Evolutionary conservation across 176 grass and related monocot genomes (phyloP).

Genomic region (Dendrocalamus sinicus): DNA sequence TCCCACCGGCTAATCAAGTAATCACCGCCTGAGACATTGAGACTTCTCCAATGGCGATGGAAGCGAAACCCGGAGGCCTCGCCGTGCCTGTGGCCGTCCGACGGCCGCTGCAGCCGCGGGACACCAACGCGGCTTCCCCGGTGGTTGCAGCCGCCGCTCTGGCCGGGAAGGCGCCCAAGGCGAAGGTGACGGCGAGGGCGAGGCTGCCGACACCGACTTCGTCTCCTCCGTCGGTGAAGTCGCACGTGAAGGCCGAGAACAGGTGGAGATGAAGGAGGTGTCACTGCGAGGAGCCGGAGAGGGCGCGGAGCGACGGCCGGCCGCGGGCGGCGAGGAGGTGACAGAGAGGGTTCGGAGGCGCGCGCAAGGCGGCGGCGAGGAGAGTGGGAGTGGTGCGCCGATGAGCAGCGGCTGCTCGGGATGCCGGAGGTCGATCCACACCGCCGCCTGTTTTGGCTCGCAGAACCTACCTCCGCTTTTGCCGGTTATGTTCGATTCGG

Average conservation of each 20-base stretch:
- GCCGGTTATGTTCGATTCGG: background rate
- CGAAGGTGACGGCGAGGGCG: background rate
- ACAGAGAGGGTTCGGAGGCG: background rate
- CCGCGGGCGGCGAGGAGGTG: slow-evolving; percentile 35
- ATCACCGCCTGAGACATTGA: background rate
- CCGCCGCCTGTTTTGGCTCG: background rate
- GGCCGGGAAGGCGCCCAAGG: slow-evolving; percentile 10
- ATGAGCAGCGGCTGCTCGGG: slow-evolving; percentile 48
- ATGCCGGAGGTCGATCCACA: slow-evolving; percentile 41
- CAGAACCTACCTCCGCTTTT: background rate
- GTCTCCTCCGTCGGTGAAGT: background rate
- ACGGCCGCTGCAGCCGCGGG: slow-evolving; percentile 52
- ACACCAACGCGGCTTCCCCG: slow-evolving; percentile 46
- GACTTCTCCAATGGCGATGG: slow-evolving; percentile 15
- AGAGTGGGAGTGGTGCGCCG: slow-evolving; percentile 38
- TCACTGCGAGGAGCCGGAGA: slow-evolving; percentile 63
- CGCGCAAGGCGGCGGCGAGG: background rate
- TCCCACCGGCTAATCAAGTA: background rate
- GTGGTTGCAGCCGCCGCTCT: background rate
- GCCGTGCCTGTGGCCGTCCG: slow-evolving; percentile 8
- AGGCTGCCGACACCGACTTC: background rate
- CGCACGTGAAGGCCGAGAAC: background rate
- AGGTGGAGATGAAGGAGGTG: slow-evolving; percentile 9
- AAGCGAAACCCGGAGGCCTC: slow-evolving; percentile 17
- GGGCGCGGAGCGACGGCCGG: slow-evolving; percentile 43